Evolutionary conservation across 192 early-diverging fungal species (phyloP), one percentile per base, ranked within the genome.

Genomic region (Backusella australiensis): DNA sequence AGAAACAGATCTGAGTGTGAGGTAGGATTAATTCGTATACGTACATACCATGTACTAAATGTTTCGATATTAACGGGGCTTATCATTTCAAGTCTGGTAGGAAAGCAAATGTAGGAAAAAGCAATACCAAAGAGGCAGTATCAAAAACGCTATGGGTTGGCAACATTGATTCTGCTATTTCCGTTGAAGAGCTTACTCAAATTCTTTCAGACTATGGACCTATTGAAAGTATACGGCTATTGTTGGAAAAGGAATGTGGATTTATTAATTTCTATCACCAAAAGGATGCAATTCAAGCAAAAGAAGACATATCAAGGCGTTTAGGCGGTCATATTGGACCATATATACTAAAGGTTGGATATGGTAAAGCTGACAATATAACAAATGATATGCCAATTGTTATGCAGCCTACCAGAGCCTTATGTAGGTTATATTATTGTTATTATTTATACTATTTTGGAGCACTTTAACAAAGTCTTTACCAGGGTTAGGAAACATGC

Each of bases 401-500:
- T 9, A 26, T 34, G 12, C 76, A 91, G 74, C 92, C 92, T 6
- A 93, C 93, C 19, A 89, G 92, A 72, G 86, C 86, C 65, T 80
- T 94, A 2, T 93, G 91, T 92, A 88, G 80, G 87, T 90, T 65
- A 4, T 17, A 5, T 56, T 7, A 6, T n/a, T 56, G 23, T 26
- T 56, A 52, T 23, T 34, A 68, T 39, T 53, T 23, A 17, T 35
- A 34, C 32, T 68, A 21, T 71, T 52, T 36, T 42, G 19, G 6
- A 38, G 11, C 29, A n/a, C 56, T 17, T 49, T 6, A 49, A 49
- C 19, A n/a, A n/a, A 6, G 1, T 17, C 17, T 63, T 63, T 29
- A 23, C 82, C 96, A 65, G 96, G 96, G 96, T 91, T 99, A 38
- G 97, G 97, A 38, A 99, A 99, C 81, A 92, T 99, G 71, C 89